Evolutionary conservation across 495 filamentous ascomycete species (phyloP), one percentile per base, ranked within the genome.

Genomic region (Trichoderma reesei): DNA sequence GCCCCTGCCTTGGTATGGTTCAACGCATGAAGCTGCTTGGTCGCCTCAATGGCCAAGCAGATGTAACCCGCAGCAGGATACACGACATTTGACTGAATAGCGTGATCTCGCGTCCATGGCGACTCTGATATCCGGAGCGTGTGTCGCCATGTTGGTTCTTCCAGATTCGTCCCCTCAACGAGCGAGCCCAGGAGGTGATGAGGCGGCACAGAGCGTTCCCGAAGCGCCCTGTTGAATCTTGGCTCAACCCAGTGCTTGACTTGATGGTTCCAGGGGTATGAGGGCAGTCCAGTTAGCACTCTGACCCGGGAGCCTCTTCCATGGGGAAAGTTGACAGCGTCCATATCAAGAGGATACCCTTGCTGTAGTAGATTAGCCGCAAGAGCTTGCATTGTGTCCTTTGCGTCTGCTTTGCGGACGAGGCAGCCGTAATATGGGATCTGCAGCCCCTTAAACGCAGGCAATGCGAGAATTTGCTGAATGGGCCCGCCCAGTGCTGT

Each of bases 41-140:
- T 70, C 0, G 75, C 79, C 65, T 88, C 85, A 0, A 83, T 64
- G 3, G 80, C 82, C 70, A 82, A 80, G 3, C 73, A 72, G 37
- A 85, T 67, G 64, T 83, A 88, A 0, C 78, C 82, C 6, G 85
- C 79, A 64, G 80, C 83, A n/a, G 88, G 87, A 65, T 86, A 86
- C 0, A 90, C 72, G 0, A 71, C 76, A 59, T 76, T 62, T 1
- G 71, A 74, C 59, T 82, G 79, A 41, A 83, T 70, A 59, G 67
- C 72, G 69, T 85, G 82, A 38, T 81, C 80, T 1, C 69, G 44
- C 0, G 83, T 44, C 82, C 81, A 86, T 0, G 79, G 78, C 0
- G 26, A 14, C 59, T 48, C 46, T 65, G 66, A 39, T 62, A 78
- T 13, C 0, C 67, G 65, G 11, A 84, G 46, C 3, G 77, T 46